Evolutionary conservation across 2,329 filamentous ascomycete species (phyloP), one percentile per base, ranked within the genome.

Genomic region (Ascomycota sp.): DNA sequence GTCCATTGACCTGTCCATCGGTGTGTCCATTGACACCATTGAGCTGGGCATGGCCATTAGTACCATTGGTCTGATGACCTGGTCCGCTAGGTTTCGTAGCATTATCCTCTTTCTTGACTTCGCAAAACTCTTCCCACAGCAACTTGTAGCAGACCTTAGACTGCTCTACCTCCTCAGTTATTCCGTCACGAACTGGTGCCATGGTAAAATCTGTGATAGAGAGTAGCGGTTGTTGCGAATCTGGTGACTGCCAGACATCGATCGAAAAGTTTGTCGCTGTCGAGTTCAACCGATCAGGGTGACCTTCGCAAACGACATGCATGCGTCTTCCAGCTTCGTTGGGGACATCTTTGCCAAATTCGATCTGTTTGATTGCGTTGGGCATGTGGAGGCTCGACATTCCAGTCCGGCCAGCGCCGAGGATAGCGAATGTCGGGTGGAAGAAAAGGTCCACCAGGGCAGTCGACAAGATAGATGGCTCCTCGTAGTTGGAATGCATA

Each of bases 401-500:
- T 13, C 37, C 30, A 12, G 44, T 44, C 0, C 37, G 36, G 0
- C 51, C 51, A 6, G 51, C 53, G 2, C 54, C 55, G 2, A 58
- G 44, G 6, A 55, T 53, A 2, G 54, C 43, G 21, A 58, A 54
- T 0, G 48, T 45, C 6, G 56, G 44, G 37, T 62, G 59, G 11
- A 61, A 47, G 35, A 61, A 46, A 7, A 54, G 43, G 38, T 68
- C 64, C 3, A 66, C 42, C 33, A 62, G 53, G 1, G 57, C 49
- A 0, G 64, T 57, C 26, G 64, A 61, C 6, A 65, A 44, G 33
- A 59, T 51, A 13, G 58, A 55, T 0, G 51, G 38, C 3, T 55
- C 50, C 40, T 68, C 59, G 32, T 56, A 51, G 1, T 46, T 41
- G 38, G 54, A 49, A 1, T 61, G 62, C 64, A 67, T 66, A 1